A percentile compares a stretch with the other conserved stretches of the same genome.
Conservation (phyloP, 164 flowering plant species). For the Nymphaea thermarum region DNA sequence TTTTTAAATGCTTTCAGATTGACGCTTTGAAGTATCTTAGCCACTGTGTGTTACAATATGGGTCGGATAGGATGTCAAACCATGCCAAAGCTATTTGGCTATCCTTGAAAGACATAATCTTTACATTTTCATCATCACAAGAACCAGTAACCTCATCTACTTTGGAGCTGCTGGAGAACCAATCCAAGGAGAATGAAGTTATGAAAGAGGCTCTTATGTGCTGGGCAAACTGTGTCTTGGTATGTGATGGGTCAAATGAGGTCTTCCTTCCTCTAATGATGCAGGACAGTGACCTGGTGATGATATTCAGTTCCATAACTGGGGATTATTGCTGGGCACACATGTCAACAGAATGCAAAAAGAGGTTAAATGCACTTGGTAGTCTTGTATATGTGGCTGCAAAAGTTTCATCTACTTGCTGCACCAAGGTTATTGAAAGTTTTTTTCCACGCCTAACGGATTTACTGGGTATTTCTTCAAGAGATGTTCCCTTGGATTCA, state of each 20-base stretch:
- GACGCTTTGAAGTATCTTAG: conserved; percentile 79
- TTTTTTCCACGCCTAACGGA: conserved; percentile 44
- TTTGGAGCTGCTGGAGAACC: conserved; percentile 25
- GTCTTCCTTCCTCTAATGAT: conserved; percentile 32
- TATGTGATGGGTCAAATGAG: conserved; percentile 12
- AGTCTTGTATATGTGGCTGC: conserved; percentile 40
- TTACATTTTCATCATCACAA: conserved; percentile 12
- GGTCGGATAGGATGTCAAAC: conserved; percentile 51
- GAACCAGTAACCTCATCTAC: conserved; percentile 20
- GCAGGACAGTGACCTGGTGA: conserved; percentile 47
- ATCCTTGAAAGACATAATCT: conserved; percentile 45
- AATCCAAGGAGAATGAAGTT: conserved; percentile 40
- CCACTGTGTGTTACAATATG: conserved; percentile 47
- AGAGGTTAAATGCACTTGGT: conserved; percentile 45
- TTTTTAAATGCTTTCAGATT: conserved; percentile 36
- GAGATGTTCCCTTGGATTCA: conserved; percentile 10
- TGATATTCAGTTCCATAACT: conserved; percentile 24
- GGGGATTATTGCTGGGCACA: conserved; percentile 18
- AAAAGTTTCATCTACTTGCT: conserved; percentile 42
- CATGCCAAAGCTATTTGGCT: conserved; percentile 66
- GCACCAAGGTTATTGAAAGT: conserved; percentile 32
- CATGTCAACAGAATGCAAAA: conserved; percentile 35
- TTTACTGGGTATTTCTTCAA: conserved; percentile 23
- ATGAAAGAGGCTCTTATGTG: conserved; percentile 46
- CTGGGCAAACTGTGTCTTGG: conserved; percentile 35